These are phyloP conservation scores for Phalaenopsis equestris DNA, from an alignment of 106 monocot species.

Conservation along the genomic window DNA sequence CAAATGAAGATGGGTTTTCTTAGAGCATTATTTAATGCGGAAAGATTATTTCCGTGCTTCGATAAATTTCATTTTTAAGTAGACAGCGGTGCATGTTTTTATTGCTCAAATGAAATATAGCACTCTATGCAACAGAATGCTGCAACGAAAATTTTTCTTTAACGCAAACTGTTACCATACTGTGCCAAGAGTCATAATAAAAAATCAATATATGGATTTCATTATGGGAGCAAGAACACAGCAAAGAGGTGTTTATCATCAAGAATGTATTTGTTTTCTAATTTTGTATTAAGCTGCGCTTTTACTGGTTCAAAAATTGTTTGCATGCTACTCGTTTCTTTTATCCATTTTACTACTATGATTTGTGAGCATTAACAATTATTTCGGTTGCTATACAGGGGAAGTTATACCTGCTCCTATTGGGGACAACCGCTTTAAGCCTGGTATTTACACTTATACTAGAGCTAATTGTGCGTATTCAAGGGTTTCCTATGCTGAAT, in stretches of 20 bases:
- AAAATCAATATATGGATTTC: conserved; percentile 1
- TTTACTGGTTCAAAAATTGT: background rate
- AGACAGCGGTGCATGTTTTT: no score
- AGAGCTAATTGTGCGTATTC: background rate
- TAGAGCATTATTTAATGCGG: no score
- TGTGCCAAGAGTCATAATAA: background rate
- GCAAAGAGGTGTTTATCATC: background rate
- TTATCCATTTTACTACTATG: background rate
- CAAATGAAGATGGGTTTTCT: no score
- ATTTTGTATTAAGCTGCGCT: background rate
- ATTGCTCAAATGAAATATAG: no score
- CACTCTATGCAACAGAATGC: no score
- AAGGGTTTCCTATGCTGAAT: background rate
- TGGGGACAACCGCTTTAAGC: conserved; percentile 52
- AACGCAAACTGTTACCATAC: background rate
- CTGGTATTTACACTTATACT: conserved; percentile 31
- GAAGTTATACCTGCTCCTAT: conserved; percentile 41
- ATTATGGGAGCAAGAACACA: background rate
- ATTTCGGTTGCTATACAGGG: conserved; percentile 24
- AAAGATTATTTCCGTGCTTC: no score
- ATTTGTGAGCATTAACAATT: background rate
- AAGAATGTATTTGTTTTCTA: background rate
- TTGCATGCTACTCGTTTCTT: background rate
- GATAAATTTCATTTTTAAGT: no score
- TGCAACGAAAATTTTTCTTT: no score